A percentile compares a stretch with the other conserved stretches of the same genome.
These are phyloP conservation scores for Knufia petricola DNA, from an alignment of 2,329 filamentous ascomycete genomes.

Conservation along the genomic window DNA sequence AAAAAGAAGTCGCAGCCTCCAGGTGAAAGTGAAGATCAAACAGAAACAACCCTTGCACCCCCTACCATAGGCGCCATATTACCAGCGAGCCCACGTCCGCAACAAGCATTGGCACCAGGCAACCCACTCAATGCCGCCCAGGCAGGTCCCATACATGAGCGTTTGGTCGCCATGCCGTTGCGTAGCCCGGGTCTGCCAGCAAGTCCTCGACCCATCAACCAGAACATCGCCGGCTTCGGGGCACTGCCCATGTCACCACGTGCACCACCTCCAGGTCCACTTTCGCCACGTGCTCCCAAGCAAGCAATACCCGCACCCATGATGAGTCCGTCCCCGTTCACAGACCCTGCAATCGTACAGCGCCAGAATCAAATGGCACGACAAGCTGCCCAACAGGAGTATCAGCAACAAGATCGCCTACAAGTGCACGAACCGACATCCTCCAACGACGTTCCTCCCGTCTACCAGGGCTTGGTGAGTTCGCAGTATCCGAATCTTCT, in stretches of 20 bases:
- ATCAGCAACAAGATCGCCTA: constrained; percentile 12
- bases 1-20: constrained; percentile 53
- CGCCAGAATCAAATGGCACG: constrained; percentile 28
- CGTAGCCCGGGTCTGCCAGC: constrained; percentile 55
- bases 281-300: constrained; percentile 64
- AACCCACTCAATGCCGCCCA: constrained; percentile 19
- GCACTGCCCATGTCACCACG: constrained; percentile 63
- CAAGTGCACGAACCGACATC: constrained; percentile 14
- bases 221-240: constrained; percentile 41
- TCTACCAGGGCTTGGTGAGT: constrained; percentile 69
- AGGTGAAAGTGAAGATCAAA: constrained; percentile 9
- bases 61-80: not conserved
- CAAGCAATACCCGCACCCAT: constrained; percentile 64
- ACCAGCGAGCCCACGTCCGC: constrained; percentile 7
- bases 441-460: constrained; percentile 24
- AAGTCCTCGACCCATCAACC: constrained; percentile 52
- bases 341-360: constrained; percentile 15
- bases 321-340: constrained; percentile 45
- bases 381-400: constrained; percentile 20
- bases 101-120: constrained; percentile 1
- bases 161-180: constrained; percentile 34
- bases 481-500: constrained; percentile 82
- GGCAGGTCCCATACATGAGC: constrained; percentile 19
- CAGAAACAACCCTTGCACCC: constrained; percentile 34
- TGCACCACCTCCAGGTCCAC: constrained; percentile 43